Conservation (phyloP, 371 early-diverging fungal genomes). For the Vairimorpha apis region DNA sequence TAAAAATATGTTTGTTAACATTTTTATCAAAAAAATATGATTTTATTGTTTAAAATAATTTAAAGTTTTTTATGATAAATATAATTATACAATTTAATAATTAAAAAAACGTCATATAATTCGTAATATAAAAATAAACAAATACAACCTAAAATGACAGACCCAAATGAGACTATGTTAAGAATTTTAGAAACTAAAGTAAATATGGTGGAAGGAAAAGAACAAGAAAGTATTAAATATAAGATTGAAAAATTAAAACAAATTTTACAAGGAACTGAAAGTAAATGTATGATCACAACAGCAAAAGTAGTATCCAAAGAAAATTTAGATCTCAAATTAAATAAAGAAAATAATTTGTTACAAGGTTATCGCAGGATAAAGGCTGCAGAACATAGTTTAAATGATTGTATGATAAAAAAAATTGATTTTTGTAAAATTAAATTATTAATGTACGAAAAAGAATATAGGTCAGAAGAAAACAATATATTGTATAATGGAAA, state of each 20-base stretch:
- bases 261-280: conserved; percentile 1
- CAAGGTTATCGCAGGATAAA: conserved; percentile 44
- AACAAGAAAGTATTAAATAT: conserved; percentile 42
- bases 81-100: no score
- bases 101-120: no score
- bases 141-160: background rate
- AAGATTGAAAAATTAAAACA: conserved; percentile 31
- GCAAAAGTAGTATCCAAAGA: background rate
- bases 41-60: no score
- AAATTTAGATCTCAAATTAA: conserved; percentile 18
- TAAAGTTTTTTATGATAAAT: no score
- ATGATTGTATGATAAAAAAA: conserved; percentile 6
- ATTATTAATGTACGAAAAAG: conserved; percentile 40
- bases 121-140: background rate
- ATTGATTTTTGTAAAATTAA: conserved; percentile 32
- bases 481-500: background rate
- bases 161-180: background rate
- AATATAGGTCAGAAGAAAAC: conserved; percentile 16
- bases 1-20: no score
- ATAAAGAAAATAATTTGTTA: conserved; percentile 50
- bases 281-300: background rate
- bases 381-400: conserved; percentile 3
- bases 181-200: background rate
- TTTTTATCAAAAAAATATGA: no score
- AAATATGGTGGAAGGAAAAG: conserved; percentile 20